Base-by-base conservation (phyloP, 2,329 filamentous ascomycete genomes). In the Penicillium freii region DNA sequence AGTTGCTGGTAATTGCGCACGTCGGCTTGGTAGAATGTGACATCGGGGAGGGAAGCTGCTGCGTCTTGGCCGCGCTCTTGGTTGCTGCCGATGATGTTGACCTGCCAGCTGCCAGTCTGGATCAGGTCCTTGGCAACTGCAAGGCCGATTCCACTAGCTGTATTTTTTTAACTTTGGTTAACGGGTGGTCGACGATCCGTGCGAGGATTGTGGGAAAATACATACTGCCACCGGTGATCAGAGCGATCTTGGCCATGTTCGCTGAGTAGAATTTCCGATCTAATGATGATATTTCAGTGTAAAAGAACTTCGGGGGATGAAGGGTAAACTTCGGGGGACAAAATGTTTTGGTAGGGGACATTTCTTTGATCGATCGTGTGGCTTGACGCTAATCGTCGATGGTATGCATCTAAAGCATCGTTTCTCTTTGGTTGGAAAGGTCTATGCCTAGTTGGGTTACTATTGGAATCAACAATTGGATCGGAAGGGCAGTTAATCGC, bases 101-200 rank as follows among this genome's bases (percentile, higher is more conserved):
- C 59, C 43, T 72, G 65, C 75, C 75, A 79, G 27, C 64, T 63
- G 45, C 70, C 70, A 34, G 69, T 71, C 31, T 67, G 57, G 19
- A 69, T 69, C 45, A 80, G 71, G 25, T 71, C 70, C 62, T 71
- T 60, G n/a, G 76, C 75, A 44, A 78, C 74, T 19, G 73, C 72
- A 25, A 79, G 69, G 47, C 78, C 77, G 63, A 80, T 78, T 29
- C 76, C 77, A 57, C 72, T 73, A 52, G 75, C 76, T 77, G 55
- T 47, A 39, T 15, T 33, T 43, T 31, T 31, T 31, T 2, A 34
- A 13, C 4, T 31, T 47, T 23, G 29, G 42, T 56, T 7, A 51
- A 39, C 23, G 13, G 8, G 25, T 23, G 23, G n/a, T 39, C 19
- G n/a, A 19, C n/a, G 9, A 19, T 19, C 36, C 36, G n/a, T 39